These are phyloP conservation scores for Hibiscus trionum DNA, from an alignment of 345 rosid genomes.

Conservation along the genomic window DNA sequence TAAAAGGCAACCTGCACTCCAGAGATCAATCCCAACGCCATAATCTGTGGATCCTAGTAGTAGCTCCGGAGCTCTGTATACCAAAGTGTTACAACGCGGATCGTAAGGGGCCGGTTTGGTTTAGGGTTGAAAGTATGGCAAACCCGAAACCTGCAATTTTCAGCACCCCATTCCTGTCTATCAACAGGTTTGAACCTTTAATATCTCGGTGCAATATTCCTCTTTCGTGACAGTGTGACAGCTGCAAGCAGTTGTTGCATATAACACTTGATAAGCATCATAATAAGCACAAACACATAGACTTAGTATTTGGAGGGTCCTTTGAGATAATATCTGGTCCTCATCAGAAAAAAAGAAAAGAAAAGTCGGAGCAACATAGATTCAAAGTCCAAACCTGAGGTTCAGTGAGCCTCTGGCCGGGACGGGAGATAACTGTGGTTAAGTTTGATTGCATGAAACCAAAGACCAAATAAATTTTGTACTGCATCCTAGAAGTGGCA, in stretches of 20 bases:
- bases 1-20: slow-evolving; percentile 83
- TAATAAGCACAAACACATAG: no score
- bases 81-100: slow-evolving; percentile 89
- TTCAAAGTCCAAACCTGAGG: slow-evolving; percentile 39
- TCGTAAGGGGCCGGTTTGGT: slow-evolving; percentile 52
- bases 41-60: slow-evolving; percentile 68
- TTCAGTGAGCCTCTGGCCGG: slow-evolving; percentile 56
- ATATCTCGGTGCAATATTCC: slow-evolving; percentile 83
- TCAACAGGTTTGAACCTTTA: slow-evolving; percentile 66
- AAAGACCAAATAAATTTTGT: slow-evolving; percentile 75
- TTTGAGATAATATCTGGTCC: no score
- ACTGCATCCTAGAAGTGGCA: slow-evolving; percentile 91
- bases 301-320: no score
- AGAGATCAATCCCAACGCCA: slow-evolving; percentile 77
- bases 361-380: not conserved
- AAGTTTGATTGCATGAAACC: slow-evolving; percentile 63
- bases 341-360: no score
- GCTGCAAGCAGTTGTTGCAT: slow-evolving; percentile 76
- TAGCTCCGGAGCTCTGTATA: slow-evolving; percentile 88
- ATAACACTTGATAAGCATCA: slow-evolving; percentile 56
- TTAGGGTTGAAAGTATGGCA: slow-evolving; percentile 47
- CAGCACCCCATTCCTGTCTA: slow-evolving; percentile 54
- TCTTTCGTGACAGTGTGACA: slow-evolving; percentile 70
- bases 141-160: slow-evolving; percentile 87
- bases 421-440: slow-evolving; percentile 53